phyloP scores from a whole-genome alignment of 2,329 filamentous ascomycete species.

The Paecilomyces niveus region DNA sequence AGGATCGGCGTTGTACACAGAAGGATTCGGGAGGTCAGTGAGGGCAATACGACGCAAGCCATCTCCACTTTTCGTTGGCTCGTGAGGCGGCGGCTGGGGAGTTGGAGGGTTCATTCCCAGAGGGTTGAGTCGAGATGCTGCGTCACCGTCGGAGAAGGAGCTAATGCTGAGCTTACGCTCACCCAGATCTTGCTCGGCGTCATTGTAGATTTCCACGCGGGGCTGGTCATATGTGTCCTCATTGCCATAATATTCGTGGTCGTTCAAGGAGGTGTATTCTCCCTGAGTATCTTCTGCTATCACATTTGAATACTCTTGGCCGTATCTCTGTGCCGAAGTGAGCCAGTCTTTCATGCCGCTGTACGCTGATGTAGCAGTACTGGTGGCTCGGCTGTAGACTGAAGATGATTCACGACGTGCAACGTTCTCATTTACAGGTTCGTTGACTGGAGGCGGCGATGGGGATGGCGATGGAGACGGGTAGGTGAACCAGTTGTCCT shows the following conservation, averaged over 20 bases:
- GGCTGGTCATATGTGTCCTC: slow-evolving; percentile 20
- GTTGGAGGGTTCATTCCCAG: slow-evolving; percentile 41
- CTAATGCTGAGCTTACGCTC: slow-evolving; percentile 23
- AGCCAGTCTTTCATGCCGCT: slow-evolving; percentile 29
- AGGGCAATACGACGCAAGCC: slow-evolving; percentile 24
- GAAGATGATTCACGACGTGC: slow-evolving; percentile 25
- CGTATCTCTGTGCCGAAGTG: slow-evolving; percentile 21
- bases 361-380: slow-evolving; percentile 17
- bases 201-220: slow-evolving; percentile 14
- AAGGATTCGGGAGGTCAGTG: slow-evolving; percentile 27
- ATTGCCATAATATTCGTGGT: slow-evolving; percentile 25
- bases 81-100: slow-evolving; percentile 33
- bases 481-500: slow-evolving; percentile 37
- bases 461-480: slow-evolving; percentile 26
- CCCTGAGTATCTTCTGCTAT: slow-evolving; percentile 28
- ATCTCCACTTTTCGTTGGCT: slow-evolving; percentile 16
- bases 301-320: slow-evolving; percentile 18
- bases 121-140: slow-evolving; percentile 26
- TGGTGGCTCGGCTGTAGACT: slow-evolving; percentile 21
- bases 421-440: slow-evolving; percentile 13
- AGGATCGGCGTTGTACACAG: slow-evolving; percentile 16
- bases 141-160: slow-evolving; percentile 24
- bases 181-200: slow-evolving; percentile 27
- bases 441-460: slow-evolving; percentile 20
- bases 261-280: slow-evolving; percentile 30